Base-by-base conservation (phyloP, 2,329 filamentous ascomycete species). In the Penicillium italicum region DNA sequence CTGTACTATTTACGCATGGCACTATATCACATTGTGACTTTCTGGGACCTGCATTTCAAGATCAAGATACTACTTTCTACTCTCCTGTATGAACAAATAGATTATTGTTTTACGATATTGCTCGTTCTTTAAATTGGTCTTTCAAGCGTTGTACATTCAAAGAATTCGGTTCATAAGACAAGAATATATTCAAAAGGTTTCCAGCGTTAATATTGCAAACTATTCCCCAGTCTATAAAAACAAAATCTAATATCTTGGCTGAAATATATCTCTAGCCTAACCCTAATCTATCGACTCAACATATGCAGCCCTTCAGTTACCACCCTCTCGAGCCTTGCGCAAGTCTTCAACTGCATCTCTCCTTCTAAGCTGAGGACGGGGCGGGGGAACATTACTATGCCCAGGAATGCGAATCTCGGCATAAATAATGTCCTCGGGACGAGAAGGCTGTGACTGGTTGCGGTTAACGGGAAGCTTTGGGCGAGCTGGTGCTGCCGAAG, bases 81-180 rank as follows among this genome's bases (percentile, higher is more conserved):
- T 65, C 63, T 63, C 60, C 60, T 60, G 59, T 61, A 56, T 62
- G 45, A 64, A 64, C 57, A 65, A 41, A 64, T 65, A 55, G 41
- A 59, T 43, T 38, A 46, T 53, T 41, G 28, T 53, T 48, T 43
- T 40, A 18, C n/a, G 31, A 40, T 40, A 14, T 18, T 14, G 5
- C 4, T 40, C 22, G 11, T 31, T 26, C 3, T 42, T 28, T 40
- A 26, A 9, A 26, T n/a, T 31, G 9, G 12, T 31, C 14, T 31
- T 22, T 18, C 34, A 31, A 12, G 34, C 18, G 10, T 37, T 40
- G 26, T 30, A 49, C 6, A 37, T 38, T 40, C 3, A 30, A 22
- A n/a, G 28, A 18, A 16, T 16, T 5, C 16, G 18, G n/a, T 28
- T 34, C 18, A 50, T 33, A 8, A 6, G 14, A 24, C 20, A 41